A percentile compares a stretch with the other conserved stretches of the same genome.
Conservation (phyloP, 2,329 filamentous ascomycete genomes). For the Xylaria sp. region DNA sequence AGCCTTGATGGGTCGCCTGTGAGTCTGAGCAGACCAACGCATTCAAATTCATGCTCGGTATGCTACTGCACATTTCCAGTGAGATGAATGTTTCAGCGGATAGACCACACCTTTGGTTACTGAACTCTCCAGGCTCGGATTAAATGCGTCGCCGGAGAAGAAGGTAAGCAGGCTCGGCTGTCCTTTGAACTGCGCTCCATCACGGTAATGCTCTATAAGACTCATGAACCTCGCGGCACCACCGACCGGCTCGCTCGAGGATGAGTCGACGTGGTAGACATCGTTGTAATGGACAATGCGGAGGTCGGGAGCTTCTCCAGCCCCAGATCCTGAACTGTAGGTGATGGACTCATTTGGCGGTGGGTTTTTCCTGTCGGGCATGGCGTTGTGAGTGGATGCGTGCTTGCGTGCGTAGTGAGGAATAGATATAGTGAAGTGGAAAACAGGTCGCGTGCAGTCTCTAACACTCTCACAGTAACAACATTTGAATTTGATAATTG, state of each 20-base stretch:
- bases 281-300: conserved; percentile 93
- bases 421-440: background rate
- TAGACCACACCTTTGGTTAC: conserved; percentile 78
- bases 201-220: conserved; percentile 78
- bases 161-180: conserved; percentile 78
- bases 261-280: conserved; percentile 85
- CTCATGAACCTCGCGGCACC: conserved; percentile 85
- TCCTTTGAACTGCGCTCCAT: conserved; percentile 67
- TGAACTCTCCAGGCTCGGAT: conserved; percentile 87
- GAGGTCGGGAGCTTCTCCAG: conserved; percentile 69
- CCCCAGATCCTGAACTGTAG: conserved; percentile 47
- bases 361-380: conserved; percentile 47
- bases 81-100: background rate
- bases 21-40: background rate
- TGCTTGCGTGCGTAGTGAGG: background rate
- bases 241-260: conserved; percentile 83
- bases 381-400: conserved; percentile 23
- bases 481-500: background rate
- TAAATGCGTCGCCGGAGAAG: conserved; percentile 94
- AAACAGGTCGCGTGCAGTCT: background rate
- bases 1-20: background rate
- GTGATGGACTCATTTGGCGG: conserved; percentile 49
- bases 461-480: too few relatives aligned
- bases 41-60: background rate
- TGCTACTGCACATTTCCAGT: background rate